These are phyloP conservation scores for Fusarium denticulatum DNA, from an alignment of 2,329 filamentous ascomycete species.

Conservation along the genomic window DNA sequence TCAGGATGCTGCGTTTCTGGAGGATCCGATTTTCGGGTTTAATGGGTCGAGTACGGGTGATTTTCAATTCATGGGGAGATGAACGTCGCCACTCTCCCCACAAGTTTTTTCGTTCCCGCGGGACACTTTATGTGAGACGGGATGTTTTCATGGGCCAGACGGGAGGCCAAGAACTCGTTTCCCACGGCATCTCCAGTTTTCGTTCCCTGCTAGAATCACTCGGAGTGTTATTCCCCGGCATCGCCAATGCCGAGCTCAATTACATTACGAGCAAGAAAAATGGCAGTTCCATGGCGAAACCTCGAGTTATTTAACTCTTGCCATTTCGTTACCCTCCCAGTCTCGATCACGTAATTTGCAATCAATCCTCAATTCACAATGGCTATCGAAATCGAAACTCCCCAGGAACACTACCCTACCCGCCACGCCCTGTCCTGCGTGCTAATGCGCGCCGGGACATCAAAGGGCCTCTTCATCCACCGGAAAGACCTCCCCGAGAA, in stretches of 20 bases:
- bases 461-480: conserved; percentile 68
- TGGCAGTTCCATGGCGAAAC: background rate
- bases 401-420: background rate
- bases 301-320: conserved; percentile 19
- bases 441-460: conserved; percentile 72
- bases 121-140: background rate
- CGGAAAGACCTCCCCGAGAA: conserved; percentile 60
- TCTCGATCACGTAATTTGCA: background rate
- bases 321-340: background rate
- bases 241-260: background rate
- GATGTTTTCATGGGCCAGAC: background rate
- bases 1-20: conserved; percentile 28
- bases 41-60: conserved; percentile 45
- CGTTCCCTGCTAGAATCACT: background rate
- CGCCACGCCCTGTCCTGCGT: conserved; percentile 56
- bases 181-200: conserved; percentile 1
- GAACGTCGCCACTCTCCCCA: background rate
- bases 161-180: background rate
- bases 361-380: background rate
- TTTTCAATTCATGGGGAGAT: conserved; percentile 29
- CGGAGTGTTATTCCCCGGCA: background rate
- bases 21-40: conserved; percentile 47
- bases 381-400: conserved; percentile 5
- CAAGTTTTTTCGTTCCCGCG: background rate
- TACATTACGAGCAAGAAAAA: background rate